Conservation (phyloP, 2,329 filamentous ascomycete genomes). For the Microthyrium microscopicum region DNA sequence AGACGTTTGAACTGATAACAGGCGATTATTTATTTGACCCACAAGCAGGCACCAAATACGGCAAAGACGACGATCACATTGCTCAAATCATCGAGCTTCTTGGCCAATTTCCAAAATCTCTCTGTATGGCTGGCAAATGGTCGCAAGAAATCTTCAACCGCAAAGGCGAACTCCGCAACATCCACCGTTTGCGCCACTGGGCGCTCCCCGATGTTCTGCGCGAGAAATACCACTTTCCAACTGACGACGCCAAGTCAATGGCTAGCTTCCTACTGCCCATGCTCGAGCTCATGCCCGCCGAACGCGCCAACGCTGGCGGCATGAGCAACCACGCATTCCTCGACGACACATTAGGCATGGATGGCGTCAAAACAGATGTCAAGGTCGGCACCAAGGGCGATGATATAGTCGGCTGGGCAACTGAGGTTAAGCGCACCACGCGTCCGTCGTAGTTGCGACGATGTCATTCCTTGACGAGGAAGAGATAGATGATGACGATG, state of each 20-base stretch:
- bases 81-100: constrained; percentile 96
- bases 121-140: constrained; percentile 91
- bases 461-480: too few species aligned
- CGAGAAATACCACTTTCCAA: constrained; percentile 92
- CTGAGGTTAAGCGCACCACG: constrained; percentile 69
- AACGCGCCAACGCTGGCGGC: constrained; percentile 84
- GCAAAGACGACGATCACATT: constrained; percentile 98
- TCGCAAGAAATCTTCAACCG: constrained; percentile 97
- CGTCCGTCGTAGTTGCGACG: too few species aligned
- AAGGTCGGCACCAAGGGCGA: constrained; percentile 71
- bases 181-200: constrained; percentile 92
- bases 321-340: constrained; percentile 81
- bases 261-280: constrained; percentile 76
- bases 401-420: constrained; percentile 86
- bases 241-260: constrained; percentile 64
- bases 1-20: constrained; percentile 96
- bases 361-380: constrained; percentile 56
- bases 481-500: too few species aligned
- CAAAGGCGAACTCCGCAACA: constrained; percentile 92
- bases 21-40: constrained; percentile 98
- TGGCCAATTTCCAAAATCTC: constrained; percentile 78
- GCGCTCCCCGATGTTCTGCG: constrained; percentile 79
- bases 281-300: constrained; percentile 76
- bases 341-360: constrained; percentile 78
- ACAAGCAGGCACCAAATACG: constrained; percentile 95